Evolutionary conservation across 768 basidiomycete genomes (phyloP).

Genomic region (Lanmaoa rubissima): DNA sequence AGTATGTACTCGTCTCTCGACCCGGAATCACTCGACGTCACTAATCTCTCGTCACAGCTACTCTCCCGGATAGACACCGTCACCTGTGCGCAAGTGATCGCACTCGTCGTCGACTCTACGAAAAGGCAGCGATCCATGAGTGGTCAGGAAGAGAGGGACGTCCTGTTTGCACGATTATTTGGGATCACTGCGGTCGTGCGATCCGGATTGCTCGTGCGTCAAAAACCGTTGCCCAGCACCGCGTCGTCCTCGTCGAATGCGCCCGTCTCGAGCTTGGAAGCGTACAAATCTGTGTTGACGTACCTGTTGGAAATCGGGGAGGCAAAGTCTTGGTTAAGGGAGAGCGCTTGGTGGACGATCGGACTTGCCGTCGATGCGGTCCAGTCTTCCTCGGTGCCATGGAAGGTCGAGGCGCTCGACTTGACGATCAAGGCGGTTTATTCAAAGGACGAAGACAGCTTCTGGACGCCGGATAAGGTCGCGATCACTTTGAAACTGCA

Average conservation of each 20-base stretch:
- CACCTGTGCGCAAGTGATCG: constrained; percentile 71
- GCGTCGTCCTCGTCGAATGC: constrained; percentile 55
- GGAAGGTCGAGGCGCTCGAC: constrained; percentile 67
- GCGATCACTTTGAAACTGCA: constrained; percentile 77
- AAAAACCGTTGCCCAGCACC: constrained; percentile 50
- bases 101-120: constrained; percentile 70
- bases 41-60: constrained; percentile 47
- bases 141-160: constrained; percentile 90
- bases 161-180: constrained; percentile 89
- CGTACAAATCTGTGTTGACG: constrained; percentile 56
- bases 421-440: constrained; percentile 52
- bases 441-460: constrained; percentile 8
- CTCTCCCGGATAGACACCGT: constrained; percentile 76
- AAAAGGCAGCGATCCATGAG: constrained; percentile 74
- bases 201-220: constrained; percentile 76
- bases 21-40: background rate
- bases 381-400: constrained; percentile 55
- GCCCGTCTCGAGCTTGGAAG: constrained; percentile 52
- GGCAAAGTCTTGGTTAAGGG: constrained; percentile 86
- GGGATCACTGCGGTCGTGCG: constrained; percentile 83
- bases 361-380: constrained; percentile 61
- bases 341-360: constrained; percentile 88
- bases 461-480: constrained; percentile 89
- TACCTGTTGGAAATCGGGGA: constrained; percentile 70
- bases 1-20: constrained; percentile 45